Percentiles rank a stretch among this genome's conserved stretches.
Conservation (phyloP, 176 grass and related monocot species). For the Elymus sibiricus region DNA sequence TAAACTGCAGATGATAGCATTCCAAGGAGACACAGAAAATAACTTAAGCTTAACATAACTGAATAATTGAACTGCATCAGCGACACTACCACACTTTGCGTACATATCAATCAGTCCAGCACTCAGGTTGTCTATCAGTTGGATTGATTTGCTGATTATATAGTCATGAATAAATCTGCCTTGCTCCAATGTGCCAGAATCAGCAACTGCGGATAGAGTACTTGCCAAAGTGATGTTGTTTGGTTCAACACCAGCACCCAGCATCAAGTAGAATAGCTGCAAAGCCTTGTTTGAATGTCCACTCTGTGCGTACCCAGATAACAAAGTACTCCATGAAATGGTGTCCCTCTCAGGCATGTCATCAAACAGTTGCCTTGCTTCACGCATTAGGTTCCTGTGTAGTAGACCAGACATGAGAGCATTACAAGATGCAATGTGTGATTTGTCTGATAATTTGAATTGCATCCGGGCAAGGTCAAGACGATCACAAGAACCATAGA, state of each 20-base stretch:
- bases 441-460: conserved; percentile 50
- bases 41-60: conserved; percentile 27
- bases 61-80: conserved; percentile 50
- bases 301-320: conserved; percentile 45
- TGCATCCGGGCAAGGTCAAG: conserved; percentile 30
- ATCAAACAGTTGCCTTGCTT: conserved; percentile 49
- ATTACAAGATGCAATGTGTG: conserved; percentile 54
- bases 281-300: conserved; percentile 41
- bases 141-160: conserved; percentile 44
- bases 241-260: conserved; percentile 24
- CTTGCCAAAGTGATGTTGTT: conserved; percentile 50
- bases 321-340: conserved; percentile 60
- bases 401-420: conserved; percentile 44
- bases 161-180: conserved; percentile 65
- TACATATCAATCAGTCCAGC: conserved; percentile 81
- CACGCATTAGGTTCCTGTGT: conserved; percentile 23
- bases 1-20: conserved; percentile 72
- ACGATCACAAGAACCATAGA: conserved; percentile 44
- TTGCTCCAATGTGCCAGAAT: conserved; percentile 57
- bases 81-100: conserved; percentile 56
- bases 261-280: conserved; percentile 52
- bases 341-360: conserved; percentile 56
- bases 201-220: conserved; percentile 54
- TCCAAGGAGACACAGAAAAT: conserved; percentile 65
- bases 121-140: conserved; percentile 49